Percentiles rank a stretch among this genome's conserved stretches.
Conservation (phyloP, 495 filamentous ascomycete species). For the Penicillium steckii region DNA sequence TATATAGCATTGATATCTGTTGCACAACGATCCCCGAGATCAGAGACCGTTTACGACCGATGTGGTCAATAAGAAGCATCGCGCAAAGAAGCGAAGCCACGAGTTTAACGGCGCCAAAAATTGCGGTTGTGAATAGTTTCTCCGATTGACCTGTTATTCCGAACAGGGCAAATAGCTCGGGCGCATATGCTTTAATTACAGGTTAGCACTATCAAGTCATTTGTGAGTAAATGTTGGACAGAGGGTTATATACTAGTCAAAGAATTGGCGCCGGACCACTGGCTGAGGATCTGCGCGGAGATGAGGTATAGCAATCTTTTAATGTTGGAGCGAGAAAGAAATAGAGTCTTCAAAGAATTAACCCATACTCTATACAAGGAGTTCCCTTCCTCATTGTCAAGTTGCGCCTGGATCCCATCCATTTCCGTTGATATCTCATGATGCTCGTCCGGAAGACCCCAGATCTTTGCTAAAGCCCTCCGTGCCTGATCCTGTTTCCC, state of each 20-base stretch:
- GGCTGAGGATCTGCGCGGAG: constrained; percentile 51
- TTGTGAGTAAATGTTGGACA: background rate
- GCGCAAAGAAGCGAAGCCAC: constrained; percentile 56
- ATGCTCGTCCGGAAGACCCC: constrained; percentile 48
- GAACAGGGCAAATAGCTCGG: constrained; percentile 58
- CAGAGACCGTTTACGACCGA: constrained; percentile 60
- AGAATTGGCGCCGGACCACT: constrained; percentile 62
- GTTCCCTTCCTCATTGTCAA: constrained; percentile 49
- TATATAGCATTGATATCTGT: constrained; percentile 57
- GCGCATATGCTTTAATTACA: constrained; percentile 54
- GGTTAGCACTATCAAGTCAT: too few species aligned
- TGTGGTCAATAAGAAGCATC: constrained; percentile 61
- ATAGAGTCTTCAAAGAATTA: constrained; percentile 49
- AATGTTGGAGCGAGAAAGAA: constrained; percentile 48
- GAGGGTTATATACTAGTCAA: constrained; percentile 31
- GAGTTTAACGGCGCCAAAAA: constrained; percentile 65
- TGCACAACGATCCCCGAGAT: constrained; percentile 55
- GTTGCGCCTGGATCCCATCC: constrained; percentile 43
- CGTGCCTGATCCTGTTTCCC: constrained; percentile 36
- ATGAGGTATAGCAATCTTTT: constrained; percentile 53
- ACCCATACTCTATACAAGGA: constrained; percentile 41
- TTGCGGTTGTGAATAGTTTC: constrained; percentile 58
- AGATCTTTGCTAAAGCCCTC: constrained; percentile 43
- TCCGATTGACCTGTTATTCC: constrained; percentile 57
- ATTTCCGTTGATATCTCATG: constrained; percentile 51